A percentile compares a stretch with the other conserved stretches of the same genome.
phyloP scores from a whole-genome alignment of 192 early-diverging fungal species.

The Funneliformis mosseae region DNA sequence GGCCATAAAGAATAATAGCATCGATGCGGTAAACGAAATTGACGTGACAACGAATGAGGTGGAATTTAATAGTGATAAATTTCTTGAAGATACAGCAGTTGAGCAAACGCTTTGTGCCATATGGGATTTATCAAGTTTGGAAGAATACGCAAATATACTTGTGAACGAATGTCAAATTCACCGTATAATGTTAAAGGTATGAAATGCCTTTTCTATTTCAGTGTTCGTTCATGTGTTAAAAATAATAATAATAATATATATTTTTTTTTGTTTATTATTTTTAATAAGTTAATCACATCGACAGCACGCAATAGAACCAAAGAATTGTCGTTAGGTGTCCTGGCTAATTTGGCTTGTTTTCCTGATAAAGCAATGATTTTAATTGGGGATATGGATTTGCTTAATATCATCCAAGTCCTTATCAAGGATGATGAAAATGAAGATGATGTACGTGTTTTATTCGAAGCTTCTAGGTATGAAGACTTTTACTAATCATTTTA shows the following conservation, averaged over 20 bases:
- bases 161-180: constrained; percentile 33
- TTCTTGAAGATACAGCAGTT: constrained; percentile 37
- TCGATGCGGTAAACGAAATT: neutral
- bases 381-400: constrained; percentile 38
- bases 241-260: no score
- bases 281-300: constrained; percentile 23
- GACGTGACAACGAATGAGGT: neutral
- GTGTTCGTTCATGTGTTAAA: neutral
- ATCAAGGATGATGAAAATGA: neutral
- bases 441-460: neutral
- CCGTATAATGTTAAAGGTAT: constrained; percentile 37
- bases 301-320: constrained; percentile 36
- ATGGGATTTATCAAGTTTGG: constrained; percentile 39
- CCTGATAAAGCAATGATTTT: constrained; percentile 36
- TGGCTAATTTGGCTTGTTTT: constrained; percentile 45
- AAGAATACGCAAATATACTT: constrained; percentile 33
- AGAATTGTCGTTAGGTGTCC: constrained; percentile 40
- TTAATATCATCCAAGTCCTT: neutral
- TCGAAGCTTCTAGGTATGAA: neutral
- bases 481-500: neutral
- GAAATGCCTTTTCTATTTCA: neutral
- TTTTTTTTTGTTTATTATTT: neutral
- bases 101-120: constrained; percentile 39
- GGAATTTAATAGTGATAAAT: neutral
- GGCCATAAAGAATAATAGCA: neutral